phyloP scores from a whole-genome alignment of 2,329 filamentous ascomycete genomes.

The Aspergillus ruber region DNA sequence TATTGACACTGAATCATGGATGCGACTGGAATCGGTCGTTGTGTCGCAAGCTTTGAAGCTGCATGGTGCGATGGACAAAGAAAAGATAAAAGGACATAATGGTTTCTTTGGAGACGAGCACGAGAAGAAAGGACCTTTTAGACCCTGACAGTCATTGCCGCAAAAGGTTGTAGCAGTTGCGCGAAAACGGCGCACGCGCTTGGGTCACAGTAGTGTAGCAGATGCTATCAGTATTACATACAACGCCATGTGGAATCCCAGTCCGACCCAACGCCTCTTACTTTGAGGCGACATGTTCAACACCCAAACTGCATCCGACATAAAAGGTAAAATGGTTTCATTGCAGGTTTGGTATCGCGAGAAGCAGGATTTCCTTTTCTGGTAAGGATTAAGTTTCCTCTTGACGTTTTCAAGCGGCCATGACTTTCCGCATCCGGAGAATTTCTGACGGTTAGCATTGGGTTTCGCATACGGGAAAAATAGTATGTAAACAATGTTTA shows the following conservation, averaged over 20 bases:
- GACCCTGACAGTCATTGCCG: conserved; percentile 21
- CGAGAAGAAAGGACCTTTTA: conserved; percentile 18
- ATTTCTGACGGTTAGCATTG: not conserved
- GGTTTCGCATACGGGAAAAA: not conserved
- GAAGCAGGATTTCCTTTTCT: too few relatives aligned
- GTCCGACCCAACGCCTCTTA: not conserved
- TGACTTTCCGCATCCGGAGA: conserved; percentile 21
- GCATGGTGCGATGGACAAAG: conserved; percentile 20
- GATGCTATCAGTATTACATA: conserved; percentile 30
- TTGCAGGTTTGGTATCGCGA: not conserved
- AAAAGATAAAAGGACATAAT: conserved; percentile 11
- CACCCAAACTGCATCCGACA: not conserved
- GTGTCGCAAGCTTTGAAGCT: conserved; percentile 10
- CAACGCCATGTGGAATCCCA: not conserved
- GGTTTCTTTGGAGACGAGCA: conserved; percentile 9
- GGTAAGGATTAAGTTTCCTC: not conserved
- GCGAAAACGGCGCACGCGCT: conserved; percentile 27
- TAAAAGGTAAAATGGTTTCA: not conserved
- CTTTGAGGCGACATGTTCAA: not conserved
- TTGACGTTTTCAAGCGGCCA: conserved; percentile 1
- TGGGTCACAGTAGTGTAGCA: conserved; percentile 19
- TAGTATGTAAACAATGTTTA: not conserved
- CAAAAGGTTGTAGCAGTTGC: conserved; percentile 10
- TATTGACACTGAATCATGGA: conserved; percentile 10
- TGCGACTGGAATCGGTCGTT: conserved; percentile 9